phyloP scores from a whole-genome alignment of 495 filamentous ascomycete species.

The Penicillium manginii region DNA sequence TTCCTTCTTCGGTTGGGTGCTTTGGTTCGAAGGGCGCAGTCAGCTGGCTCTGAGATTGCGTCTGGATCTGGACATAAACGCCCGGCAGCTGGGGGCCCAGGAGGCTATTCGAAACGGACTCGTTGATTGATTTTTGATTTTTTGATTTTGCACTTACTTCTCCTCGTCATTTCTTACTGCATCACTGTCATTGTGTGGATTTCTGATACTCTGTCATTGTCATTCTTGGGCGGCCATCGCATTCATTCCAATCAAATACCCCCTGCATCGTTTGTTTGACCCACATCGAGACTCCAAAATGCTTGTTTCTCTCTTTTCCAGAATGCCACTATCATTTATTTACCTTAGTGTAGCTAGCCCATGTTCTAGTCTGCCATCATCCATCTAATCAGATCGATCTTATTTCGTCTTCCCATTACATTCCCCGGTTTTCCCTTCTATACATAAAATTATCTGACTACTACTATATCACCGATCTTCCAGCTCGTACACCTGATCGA shows the following conservation, averaged over 20 bases:
- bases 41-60: slow-evolving; percentile 12
- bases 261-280: slow-evolving; percentile 10
- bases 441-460: not conserved
- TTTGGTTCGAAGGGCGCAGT: slow-evolving; percentile 37
- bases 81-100: slow-evolving; percentile 33
- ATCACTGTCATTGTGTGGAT: slow-evolving; percentile 5
- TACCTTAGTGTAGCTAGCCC: not conserved
- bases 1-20: slow-evolving; percentile 40
- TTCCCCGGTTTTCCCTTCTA: not conserved
- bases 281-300: slow-evolving; percentile 5
- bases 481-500: no score
- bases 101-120: slow-evolving; percentile 39
- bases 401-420: not conserved
- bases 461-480: no score
- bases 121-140: slow-evolving; percentile 28
- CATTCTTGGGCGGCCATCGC: slow-evolving; percentile 28
- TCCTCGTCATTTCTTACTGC: slow-evolving; percentile 14
- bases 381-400: slow-evolving; percentile 6
- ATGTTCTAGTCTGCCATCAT: not conserved
- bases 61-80: slow-evolving; percentile 40
- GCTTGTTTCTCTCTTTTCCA: not conserved
- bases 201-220: slow-evolving; percentile 5
- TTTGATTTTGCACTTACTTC: slow-evolving; percentile 5
- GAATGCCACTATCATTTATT: not conserved
- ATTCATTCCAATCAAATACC: slow-evolving; percentile 32